These are phyloP conservation scores for Lippia alba DNA, from an alignment of 305 asterid species.

Conservation along the genomic window DNA sequence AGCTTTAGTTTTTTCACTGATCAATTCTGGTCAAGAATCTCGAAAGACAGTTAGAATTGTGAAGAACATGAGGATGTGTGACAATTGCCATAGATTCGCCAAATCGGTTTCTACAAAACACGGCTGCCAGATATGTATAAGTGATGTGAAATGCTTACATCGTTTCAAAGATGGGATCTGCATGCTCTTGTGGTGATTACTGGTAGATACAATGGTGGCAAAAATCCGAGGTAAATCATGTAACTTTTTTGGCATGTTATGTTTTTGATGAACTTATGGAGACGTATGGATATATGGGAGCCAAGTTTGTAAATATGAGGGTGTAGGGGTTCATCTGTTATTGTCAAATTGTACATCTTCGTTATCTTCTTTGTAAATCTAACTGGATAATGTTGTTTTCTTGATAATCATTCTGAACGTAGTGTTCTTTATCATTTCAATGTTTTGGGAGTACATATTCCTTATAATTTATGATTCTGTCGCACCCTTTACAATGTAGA, in stretches of 20 bases:
- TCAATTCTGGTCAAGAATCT: constrained; percentile 41
- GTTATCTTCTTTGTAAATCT: constrained; percentile 15
- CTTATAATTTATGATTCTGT: too few relatives aligned
- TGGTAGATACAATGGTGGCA: constrained; percentile 52
- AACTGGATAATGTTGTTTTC: not conserved
- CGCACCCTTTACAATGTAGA: too few relatives aligned
- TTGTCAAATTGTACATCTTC: constrained; percentile 27
- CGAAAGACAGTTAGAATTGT: constrained; percentile 52
- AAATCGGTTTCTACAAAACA: constrained; percentile 53
- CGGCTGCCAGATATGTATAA: constrained; percentile 56
- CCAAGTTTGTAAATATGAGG: not conserved
- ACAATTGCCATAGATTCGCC: constrained; percentile 68
- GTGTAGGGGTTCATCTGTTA: constrained; percentile 6
- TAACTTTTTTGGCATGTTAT: not conserved
- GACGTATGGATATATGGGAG: not conserved
- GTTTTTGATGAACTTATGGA: constrained; percentile 4
- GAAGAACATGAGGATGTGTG: constrained; percentile 76
- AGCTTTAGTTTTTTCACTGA: constrained; percentile 66
- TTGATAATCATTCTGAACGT: not conserved
- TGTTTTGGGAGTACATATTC: too few relatives aligned
- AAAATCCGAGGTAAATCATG: constrained; percentile 20
- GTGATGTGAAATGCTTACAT: constrained; percentile 74
- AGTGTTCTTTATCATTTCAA: too few relatives aligned
- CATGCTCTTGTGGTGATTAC: constrained; percentile 81
- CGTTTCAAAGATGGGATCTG: constrained; percentile 76